A percentile compares a stretch with the other conserved stretches of the same genome.
Conservation (phyloP, 2,329 filamentous ascomycete genomes). For the Ampelomyces quisqualis region DNA sequence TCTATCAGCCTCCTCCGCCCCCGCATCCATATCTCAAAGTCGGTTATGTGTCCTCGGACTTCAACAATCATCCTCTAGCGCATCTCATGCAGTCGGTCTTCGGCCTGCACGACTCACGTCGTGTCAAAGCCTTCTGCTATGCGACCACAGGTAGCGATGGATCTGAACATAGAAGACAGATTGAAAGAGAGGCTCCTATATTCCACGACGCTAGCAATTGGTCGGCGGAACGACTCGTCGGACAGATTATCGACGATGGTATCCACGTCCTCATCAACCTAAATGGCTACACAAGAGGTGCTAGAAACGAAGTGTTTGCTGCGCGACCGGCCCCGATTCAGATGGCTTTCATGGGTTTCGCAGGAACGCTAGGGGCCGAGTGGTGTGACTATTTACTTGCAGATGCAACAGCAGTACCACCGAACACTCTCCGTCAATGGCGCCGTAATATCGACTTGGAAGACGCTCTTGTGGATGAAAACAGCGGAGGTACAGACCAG, state of each 20-base stretch:
- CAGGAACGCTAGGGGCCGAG: constrained; percentile 90
- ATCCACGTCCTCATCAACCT: constrained; percentile 96
- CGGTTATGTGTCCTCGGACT: constrained; percentile 96
- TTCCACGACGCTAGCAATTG: constrained; percentile 88
- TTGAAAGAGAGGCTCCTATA: constrained; percentile 86
- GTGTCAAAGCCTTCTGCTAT: constrained; percentile 88
- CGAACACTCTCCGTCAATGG: constrained; percentile 75
- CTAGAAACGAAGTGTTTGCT: constrained; percentile 96
- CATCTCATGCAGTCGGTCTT: constrained; percentile 99
- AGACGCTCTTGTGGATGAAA: constrained; percentile 63
- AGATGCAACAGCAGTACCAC: constrained; percentile 82
- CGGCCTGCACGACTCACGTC: constrained; percentile 73
- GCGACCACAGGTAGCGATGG: constrained; percentile 90
- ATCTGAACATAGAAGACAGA: constrained; percentile 86
- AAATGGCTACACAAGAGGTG: constrained; percentile 96
- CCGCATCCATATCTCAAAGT: constrained; percentile 83
- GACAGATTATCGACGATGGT: constrained; percentile 81
- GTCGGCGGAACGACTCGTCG: constrained; percentile 79
- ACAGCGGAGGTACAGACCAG: constrained; percentile 68
- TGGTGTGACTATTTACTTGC: constrained; percentile 98
- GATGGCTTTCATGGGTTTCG: constrained; percentile 99
- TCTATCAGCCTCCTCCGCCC: constrained; percentile 82
- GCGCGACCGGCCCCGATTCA: constrained; percentile 92
- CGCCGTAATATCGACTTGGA: constrained; percentile 72
- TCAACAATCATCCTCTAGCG: constrained; percentile 96